Percentiles rank a stretch among this genome's conserved stretches.
Evolutionary conservation across 139 green algal species (phyloP).

Genomic region (Chlamydomonas incerta): DNA sequence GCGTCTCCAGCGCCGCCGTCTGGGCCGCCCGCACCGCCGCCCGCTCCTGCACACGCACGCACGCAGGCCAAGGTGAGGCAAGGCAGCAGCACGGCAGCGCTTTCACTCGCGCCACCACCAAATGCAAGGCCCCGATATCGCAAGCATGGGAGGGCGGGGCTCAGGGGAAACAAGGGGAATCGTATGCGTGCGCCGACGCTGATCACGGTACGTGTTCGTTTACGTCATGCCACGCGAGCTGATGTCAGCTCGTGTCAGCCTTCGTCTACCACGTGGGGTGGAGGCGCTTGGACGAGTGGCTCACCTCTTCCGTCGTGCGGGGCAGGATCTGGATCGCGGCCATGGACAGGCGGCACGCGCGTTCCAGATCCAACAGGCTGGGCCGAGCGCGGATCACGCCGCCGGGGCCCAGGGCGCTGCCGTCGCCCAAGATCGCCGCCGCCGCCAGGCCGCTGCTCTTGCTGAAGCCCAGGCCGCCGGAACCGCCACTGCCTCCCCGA

Average conservation of each 20-base stretch:
- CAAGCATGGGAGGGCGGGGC: too few relatives aligned
- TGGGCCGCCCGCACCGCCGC: background rate
- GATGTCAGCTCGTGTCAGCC: background rate
- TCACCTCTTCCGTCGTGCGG: slow-evolving; percentile 9
- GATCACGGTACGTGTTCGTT: too few relatives aligned
- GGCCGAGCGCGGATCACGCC: background rate
- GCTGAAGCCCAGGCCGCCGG: too few relatives aligned
- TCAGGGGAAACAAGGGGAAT: too few relatives aligned
- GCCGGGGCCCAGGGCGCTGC: background rate
- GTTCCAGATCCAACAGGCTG: slow-evolving; percentile 32
- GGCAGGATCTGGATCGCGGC: slow-evolving; percentile 25
- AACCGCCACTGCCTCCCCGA: too few relatives aligned
- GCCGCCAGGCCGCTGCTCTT: background rate
- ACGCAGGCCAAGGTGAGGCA: background rate
- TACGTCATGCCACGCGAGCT: too few relatives aligned
- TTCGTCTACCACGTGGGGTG: background rate
- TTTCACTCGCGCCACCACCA: too few relatives aligned
- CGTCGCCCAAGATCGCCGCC: slow-evolving; percentile 2
- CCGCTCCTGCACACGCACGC: background rate
- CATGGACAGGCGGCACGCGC: slow-evolving; percentile 23
- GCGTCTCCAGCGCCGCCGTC: background rate
- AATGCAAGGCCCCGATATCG: too few relatives aligned
- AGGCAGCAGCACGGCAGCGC: background rate
- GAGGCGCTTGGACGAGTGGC: background rate
- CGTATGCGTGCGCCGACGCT: too few relatives aligned